Base-by-base conservation (phyloP, 2,329 filamentous ascomycete species). In the Alternaria novae-zelandiae region DNA sequence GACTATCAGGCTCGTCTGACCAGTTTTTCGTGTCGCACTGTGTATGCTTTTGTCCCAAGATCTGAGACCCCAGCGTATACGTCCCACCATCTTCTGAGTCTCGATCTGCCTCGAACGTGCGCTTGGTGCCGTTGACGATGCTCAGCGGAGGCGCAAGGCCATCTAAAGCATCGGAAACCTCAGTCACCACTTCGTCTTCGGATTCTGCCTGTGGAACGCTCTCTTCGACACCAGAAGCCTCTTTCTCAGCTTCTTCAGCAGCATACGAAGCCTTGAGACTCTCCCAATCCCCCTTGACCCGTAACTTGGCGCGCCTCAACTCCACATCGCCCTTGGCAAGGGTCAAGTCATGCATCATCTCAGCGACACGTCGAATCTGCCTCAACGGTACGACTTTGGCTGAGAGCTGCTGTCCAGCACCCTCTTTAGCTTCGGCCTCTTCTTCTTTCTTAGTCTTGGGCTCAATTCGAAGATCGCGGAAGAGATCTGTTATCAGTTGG, bases 291-390 rank as follows among this genome's bases (percentile, higher is more conserved):
- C 59, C 32, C 17, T 47, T 46, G 15, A 41, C 21, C 25, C 51
- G 32, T 28, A 57, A 13, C 30, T 60, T 54, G 10, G 62, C 62
- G 11, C 54, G 59, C 49, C 56, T 43, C n/a, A 61, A 50, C 56
- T 66, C 63, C 15, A 45, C 58, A 45, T 56, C 53, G 4, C 64
- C 66, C 36, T 65, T 45, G 13, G 60, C 32, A 12, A n/a, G 15
- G 17, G 68, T 65, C 21, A 66, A 25, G 2, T 57, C 61, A 20
- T 59, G 41, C 57, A 72, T 62, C 25, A 72, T 64, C 30, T 36
- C 30, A 10, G 59, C 53, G 21, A 69, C 66, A 6, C 30, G 46
- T 53, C 30, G 49, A 25, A 53, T 53, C 30, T 53, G 49, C 28
- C 8, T 53, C 49, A 53, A 41, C 30, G 49, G 49, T 11, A 53